Base-by-base conservation (phyloP, 805 yeast genomes). In the Candida taoyuanica region DNA sequence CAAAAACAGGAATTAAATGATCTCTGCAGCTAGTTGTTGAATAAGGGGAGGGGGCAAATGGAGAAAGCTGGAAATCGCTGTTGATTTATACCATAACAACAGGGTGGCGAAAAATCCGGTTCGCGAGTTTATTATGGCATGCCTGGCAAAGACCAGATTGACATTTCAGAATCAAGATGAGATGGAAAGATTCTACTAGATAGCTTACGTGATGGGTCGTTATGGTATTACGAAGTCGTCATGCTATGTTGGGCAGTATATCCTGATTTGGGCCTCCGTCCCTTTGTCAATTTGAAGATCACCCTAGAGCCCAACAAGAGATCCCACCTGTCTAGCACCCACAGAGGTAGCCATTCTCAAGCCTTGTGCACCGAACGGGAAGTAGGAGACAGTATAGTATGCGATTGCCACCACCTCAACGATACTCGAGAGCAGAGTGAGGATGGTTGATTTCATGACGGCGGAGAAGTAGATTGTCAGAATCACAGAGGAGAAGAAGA, bases 351-450 rank as follows among this genome's bases (percentile, higher is more conserved):
- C 71, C 59, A 78, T 66, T 44, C 73, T 63, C 34, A 81, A 53
- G 3, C 94, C 83, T 44, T 84, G 82, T 1, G 91, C 85, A 11
- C 98, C 98, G 65, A 89, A 84, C 12, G 98, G 98, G 72, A 93
- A 91, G 61, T 93, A 93, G 53, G 95, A 85, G 29, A 91, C 70
- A 0, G 93, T 81, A 59, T 93, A 93, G 69, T 89, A 89, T 5
- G 87, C 53, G n/a, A 93, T 88, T 1, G 96, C 91, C 39, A 93
- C 61, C 7, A 89, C 66, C 60, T 93, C 97, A 9, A 85, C 60
- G 2, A 83, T 60, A 30, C 93, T 83, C 23, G 87, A 78, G 11
- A 87, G 55, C 9, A 93, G 62, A 0, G 98, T 87, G 36, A 88
- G 63, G 6, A 93, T 53, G 1, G 95, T 79, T 38, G 84, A 78